These are phyloP conservation scores for Cryphonectria nitschkei DNA, from an alignment of 2,329 filamentous ascomycete species.

Conservation along the genomic window DNA sequence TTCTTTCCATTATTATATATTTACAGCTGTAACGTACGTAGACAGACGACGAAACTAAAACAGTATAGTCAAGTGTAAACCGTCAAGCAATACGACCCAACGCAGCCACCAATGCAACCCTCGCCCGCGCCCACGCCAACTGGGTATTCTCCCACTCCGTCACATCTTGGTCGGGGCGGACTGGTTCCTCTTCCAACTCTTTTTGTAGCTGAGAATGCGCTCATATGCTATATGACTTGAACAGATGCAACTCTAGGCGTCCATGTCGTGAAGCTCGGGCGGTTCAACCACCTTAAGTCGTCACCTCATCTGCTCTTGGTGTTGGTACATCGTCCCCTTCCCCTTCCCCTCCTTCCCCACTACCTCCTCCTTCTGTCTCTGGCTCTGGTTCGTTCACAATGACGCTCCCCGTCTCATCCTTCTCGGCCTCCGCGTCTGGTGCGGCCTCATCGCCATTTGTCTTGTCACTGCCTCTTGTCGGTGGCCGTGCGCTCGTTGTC, in stretches of 20 bases:
- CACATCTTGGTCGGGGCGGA: background rate
- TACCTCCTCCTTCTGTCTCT: conserved; percentile 1
- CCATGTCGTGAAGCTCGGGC: background rate
- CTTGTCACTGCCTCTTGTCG: conserved; percentile 49
- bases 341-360: conserved; percentile 3
- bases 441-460: conserved; percentile 32
- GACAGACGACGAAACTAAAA: conserved; percentile 16
- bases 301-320: conserved; percentile 17
- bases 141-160: background rate
- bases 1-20: conserved; percentile 19
- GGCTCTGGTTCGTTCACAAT: conserved; percentile 10
- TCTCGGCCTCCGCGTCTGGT: conserved; percentile 9
- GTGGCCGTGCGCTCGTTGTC: conserved; percentile 42
- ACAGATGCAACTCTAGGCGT: conserved; percentile 7
- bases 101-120: conserved; percentile 1
- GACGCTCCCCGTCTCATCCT: conserved; percentile 8
- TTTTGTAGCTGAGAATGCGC: conserved; percentile 20
- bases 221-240: conserved; percentile 13
- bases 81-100: conserved; percentile 2
- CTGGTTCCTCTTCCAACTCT: background rate
- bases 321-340: conserved; percentile 21
- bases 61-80: conserved; percentile 8
- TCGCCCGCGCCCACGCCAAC: background rate
- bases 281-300: background rate
- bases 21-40: conserved; percentile 26